phyloP scores from a whole-genome alignment of 2,329 filamentous ascomycete species.

The Ceratocystiopsis brevicomis region DNA sequence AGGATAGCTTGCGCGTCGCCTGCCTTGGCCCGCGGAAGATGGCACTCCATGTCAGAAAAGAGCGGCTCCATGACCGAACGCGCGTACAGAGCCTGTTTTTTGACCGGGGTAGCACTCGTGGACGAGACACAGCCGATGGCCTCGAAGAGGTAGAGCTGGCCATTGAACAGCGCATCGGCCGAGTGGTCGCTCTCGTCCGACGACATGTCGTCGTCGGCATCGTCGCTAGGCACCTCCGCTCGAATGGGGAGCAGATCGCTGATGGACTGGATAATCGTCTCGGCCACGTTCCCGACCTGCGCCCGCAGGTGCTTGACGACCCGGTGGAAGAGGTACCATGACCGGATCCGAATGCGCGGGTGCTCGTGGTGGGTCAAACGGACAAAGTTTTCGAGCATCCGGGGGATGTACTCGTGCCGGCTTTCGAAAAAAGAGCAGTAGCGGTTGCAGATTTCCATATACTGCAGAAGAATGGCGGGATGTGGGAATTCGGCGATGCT shows the following conservation, averaged over 20 bases:
- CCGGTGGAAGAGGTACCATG: conserved; percentile 93
- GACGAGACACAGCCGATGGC: conserved; percentile 87
- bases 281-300: conserved; percentile 74
- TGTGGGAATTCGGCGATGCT: conserved; percentile 72
- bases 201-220: conserved; percentile 78
- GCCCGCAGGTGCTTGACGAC: conserved; percentile 73
- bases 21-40: conserved; percentile 55
- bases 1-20: conserved; percentile 67
- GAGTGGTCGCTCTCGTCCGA: conserved; percentile 83
- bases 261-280: conserved; percentile 80
- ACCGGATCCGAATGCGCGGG: conserved; percentile 69
- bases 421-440: conserved; percentile 87
- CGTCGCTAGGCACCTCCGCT: conserved; percentile 64
- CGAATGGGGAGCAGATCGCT: conserved; percentile 77
- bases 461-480: conserved; percentile 82
- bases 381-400: conserved; percentile 81
- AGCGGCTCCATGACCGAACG: conserved; percentile 78
- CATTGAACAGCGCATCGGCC: conserved; percentile 76
- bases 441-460: conserved; percentile 95
- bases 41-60: conserved; percentile 71
- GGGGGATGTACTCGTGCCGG: conserved; percentile 62
- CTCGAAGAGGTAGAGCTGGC: conserved; percentile 86
- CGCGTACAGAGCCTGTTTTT: conserved; percentile 75
- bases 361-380: conserved; percentile 75
- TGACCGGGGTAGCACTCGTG: conserved; percentile 52